Evolutionary conservation across 192 early-diverging fungal species (phyloP).

Genomic region (Backusella circina): DNA sequence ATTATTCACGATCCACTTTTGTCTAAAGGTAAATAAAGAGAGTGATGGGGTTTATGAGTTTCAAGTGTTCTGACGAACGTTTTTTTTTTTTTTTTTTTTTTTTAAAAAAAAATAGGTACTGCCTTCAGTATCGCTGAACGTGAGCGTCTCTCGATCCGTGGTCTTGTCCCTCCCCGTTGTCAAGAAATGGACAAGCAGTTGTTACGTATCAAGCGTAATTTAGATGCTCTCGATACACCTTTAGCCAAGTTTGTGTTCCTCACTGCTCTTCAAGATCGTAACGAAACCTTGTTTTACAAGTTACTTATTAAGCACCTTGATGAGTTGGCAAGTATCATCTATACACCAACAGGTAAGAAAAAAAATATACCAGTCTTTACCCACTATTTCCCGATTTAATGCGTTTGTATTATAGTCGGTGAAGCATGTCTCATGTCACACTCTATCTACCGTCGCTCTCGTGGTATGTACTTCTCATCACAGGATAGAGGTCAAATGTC

Average conservation of each 20-base stretch:
- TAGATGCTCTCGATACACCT: conserved; percentile 44
- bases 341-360: conserved; percentile 40
- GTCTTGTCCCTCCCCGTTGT: conserved; percentile 48
- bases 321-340: conserved; percentile 50
- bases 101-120: conserved; percentile 36
- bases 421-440: conserved; percentile 48
- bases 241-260: conserved; percentile 52
- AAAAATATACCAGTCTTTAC: background rate
- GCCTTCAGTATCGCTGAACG: conserved; percentile 49
- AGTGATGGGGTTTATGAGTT: background rate
- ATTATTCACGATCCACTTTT: conserved; percentile 51
- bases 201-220: conserved; percentile 48
- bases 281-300: conserved; percentile 52
- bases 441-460: conserved; percentile 49
- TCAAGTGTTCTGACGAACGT: background rate
- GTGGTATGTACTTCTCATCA: conserved; percentile 55
- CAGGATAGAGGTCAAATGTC: conserved; percentile 51
- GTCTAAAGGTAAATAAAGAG: conserved; percentile 37
- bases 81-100: background rate
- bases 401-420: conserved; percentile 34
- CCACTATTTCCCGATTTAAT: background rate
- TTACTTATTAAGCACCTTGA: conserved; percentile 47
- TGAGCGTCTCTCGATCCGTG: conserved; percentile 50
- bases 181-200: conserved; percentile 57
- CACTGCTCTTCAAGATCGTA: conserved; percentile 51